A percentile compares a stretch with the other conserved stretches of the same genome.
These are phyloP conservation scores for Cicer yamashitae DNA, from an alignment of 306 rosid species.

Conservation along the genomic window DNA sequence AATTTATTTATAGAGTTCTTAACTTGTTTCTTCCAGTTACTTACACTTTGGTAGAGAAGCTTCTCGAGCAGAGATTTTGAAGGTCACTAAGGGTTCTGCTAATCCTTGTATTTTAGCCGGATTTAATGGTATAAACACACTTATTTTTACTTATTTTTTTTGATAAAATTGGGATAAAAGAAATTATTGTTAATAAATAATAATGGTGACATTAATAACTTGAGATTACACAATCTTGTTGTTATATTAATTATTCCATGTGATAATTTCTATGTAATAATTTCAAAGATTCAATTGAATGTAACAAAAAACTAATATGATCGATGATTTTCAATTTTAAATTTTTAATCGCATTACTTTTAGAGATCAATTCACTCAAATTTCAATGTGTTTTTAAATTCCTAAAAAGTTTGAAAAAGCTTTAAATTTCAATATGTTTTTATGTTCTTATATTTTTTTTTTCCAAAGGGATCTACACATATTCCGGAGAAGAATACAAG, in stretches of 20 bases:
- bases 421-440: no score
- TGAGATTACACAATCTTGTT: no score
- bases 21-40: slow-evolving; percentile 42
- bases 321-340: no score
- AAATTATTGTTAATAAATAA: no score
- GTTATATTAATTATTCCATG: no score
- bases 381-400: no score
- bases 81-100: slow-evolving; percentile 51
- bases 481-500: slow-evolving; percentile 56
- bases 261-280: no score
- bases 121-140: slow-evolving; percentile 16
- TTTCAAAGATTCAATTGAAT: background rate
- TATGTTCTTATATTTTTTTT: background rate
- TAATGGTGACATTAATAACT: no score
- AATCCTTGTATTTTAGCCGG: slow-evolving; percentile 58
- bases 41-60: slow-evolving; percentile 71
- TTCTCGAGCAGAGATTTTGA: slow-evolving; percentile 78
- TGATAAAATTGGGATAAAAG: no score
- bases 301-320: background rate
- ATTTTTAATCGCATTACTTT: no score
- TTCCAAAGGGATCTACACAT: slow-evolving; percentile 45
- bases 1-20: background rate
- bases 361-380: no score
- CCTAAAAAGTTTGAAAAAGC: no score
- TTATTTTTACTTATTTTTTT: background rate